Evolutionary conservation across 2,329 filamentous ascomycete genomes (phyloP), one percentile per base, ranked within the genome.

Genomic region (Ophiostoma pallidulum): DNA sequence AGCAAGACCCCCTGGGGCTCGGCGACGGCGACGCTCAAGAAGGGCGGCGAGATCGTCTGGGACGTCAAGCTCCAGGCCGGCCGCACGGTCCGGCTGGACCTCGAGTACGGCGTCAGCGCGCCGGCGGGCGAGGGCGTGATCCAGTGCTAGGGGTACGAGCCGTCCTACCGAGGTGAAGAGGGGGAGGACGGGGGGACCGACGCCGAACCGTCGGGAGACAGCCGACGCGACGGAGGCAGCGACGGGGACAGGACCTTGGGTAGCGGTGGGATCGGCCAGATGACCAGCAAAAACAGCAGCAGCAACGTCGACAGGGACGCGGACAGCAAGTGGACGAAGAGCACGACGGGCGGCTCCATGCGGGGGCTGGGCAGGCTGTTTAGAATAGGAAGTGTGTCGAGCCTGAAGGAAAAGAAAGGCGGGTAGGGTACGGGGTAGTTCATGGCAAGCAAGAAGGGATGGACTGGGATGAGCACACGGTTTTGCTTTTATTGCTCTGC

Each of bases 101-200:
- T 86, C 50, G 77, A 81, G 64, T 85, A 84, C 61, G 72, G 77
- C 51, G 72, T 80, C 16, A 70, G 69, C 19, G 66, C 77, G 54
- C 80, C 80, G 1, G 61, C 61, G 14, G 72, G 71, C 8, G 74
- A 78, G 48, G 50, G 49, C 43, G 58, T 63, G 1, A 48, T 56
- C 18, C 58, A 62, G 56, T 50, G 44, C 28, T 54, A 47, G 48
- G 47, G 18, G 19, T n/a, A 20, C 32, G 42, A n/a, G 39, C 48
- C 42, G 40, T 53, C 37, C 28, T 43, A 39, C 19, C 39, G 19
- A 13, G 40, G 36, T 13, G n/a, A 5, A 12, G 39, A 42, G 12
- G 13, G 13, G 16, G 19, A 36, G n/a, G 8, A 37, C 8, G 24
- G 12, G 8, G 39, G 24, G n/a, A n/a, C n/a, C n/a, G n/a, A n/a